Conservation (phyloP, 2,329 filamentous ascomycete genomes). For the Microdochium trichocladiopsis region DNA sequence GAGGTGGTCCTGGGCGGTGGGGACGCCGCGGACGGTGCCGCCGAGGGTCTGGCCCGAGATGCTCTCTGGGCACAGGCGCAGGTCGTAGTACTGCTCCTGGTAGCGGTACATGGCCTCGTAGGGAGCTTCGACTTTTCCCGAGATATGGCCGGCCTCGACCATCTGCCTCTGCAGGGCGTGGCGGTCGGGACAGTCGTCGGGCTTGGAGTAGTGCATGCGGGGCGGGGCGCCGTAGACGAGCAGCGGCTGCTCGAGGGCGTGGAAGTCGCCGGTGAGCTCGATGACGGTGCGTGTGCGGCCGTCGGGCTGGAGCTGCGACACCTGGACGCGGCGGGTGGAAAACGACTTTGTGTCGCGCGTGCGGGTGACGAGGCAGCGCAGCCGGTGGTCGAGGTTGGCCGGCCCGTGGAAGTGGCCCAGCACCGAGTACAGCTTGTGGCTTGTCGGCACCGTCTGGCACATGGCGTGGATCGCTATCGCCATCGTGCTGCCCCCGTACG, state of each 20-base stretch:
- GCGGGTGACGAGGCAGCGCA: constrained; percentile 25
- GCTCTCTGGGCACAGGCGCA: constrained; percentile 26
- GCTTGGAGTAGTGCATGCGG: constrained; percentile 16
- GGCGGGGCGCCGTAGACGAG: constrained; percentile 31
- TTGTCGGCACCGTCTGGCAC: constrained; percentile 23
- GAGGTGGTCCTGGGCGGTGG: constrained; percentile 27
- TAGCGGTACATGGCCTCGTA: constrained; percentile 21
- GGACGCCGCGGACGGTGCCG: constrained; percentile 26
- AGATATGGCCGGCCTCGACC: constrained; percentile 14
- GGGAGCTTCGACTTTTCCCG: constrained; percentile 10
- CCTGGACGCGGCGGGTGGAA: constrained; percentile 35
- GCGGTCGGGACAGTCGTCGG: constrained; percentile 15
- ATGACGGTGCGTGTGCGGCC: constrained; percentile 29
- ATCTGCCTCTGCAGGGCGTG: constrained; percentile 8
- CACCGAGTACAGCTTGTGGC: constrained; percentile 35
- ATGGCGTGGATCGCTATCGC: constrained; percentile 33
- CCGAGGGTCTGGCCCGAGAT: constrained; percentile 34
- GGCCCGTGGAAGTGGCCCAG: constrained; percentile 40
- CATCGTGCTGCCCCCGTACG: constrained; percentile 17
- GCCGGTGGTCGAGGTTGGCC: constrained; percentile 27
- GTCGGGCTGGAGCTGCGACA: constrained; percentile 30
- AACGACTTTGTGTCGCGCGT: constrained; percentile 39
- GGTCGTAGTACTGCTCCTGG: constrained; percentile 23
- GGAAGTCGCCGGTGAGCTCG: constrained; percentile 38
- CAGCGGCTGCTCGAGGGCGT: constrained; percentile 27